Evolutionary conservation across 208 protist species (phyloP).

Genomic region (Acanthamoeba healyi): DNA sequence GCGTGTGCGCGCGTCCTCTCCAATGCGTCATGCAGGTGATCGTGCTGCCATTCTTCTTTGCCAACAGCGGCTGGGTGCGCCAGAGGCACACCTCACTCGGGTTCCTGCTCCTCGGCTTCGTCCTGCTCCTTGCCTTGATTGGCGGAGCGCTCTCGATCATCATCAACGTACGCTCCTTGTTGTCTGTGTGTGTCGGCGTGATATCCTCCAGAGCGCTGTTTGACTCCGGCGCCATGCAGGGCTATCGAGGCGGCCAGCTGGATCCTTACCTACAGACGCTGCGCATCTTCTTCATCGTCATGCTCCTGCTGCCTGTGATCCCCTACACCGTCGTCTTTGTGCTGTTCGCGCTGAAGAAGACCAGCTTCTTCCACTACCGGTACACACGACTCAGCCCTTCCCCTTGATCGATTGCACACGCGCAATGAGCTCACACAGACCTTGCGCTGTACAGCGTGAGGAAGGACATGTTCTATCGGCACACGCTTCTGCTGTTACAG

Average conservation of each 20-base stretch:
- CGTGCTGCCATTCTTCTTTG: slow-evolving; percentile 30
- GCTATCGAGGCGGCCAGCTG: neutral
- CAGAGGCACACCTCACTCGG: neutral
- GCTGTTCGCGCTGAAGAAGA: neutral
- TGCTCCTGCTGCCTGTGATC: slow-evolving; percentile 13
- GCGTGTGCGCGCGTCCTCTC: too few relatives aligned
- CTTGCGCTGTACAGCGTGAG: neutral
- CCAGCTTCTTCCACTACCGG: slow-evolving; percentile 17
- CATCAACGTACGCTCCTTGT: neutral
- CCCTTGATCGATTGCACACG: neutral
- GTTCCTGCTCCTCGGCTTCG: neutral
- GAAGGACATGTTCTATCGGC: slow-evolving; percentile 24
- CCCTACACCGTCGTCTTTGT: slow-evolving; percentile 9
- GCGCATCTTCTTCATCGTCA: slow-evolving; percentile 39
- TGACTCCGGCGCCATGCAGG: too few relatives aligned
- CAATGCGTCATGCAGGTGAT: neutral
- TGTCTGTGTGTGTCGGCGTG: neutral
- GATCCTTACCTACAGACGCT: slow-evolving; percentile 13
- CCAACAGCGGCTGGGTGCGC: slow-evolving; percentile 47
- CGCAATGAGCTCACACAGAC: neutral
- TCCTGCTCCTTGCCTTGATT: neutral
- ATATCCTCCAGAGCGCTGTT: too few relatives aligned
- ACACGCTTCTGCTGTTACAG: slow-evolving; percentile 28
- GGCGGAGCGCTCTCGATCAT: neutral
- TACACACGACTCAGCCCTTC: neutral